A percentile compares a stretch with the other conserved stretches of the same genome.
phyloP scores from a whole-genome alignment of 2,329 filamentous ascomycete genomes.

The Pseudocercospora fijiensis region DNA sequence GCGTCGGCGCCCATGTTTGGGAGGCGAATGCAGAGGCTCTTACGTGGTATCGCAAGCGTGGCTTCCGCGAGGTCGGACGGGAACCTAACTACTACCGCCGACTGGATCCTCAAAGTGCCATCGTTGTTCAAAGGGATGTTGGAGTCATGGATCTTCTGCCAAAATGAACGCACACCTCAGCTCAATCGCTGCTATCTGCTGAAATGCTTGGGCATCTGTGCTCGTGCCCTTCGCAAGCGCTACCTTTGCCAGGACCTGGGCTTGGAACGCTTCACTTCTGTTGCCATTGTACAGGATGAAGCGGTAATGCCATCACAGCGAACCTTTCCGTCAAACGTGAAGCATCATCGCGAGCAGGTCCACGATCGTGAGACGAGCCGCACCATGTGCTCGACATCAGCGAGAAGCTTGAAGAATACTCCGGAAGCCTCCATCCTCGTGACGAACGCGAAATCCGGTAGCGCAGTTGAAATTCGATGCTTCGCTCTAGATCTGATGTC shows the following conservation, averaged over 20 bases:
- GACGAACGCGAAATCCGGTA: not conserved
- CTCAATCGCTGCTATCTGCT: not conserved
- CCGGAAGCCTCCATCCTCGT: not conserved
- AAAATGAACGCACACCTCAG: not conserved
- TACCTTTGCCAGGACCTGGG: not conserved
- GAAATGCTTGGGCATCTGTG: not conserved
- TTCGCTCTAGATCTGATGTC: not conserved
- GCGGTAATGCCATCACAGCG: not conserved
- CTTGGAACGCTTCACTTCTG: not conserved
- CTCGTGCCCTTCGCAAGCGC: not conserved
- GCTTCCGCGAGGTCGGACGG: constrained; percentile 54
- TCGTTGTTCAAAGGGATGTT: constrained; percentile 48
- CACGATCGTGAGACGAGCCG: not conserved
- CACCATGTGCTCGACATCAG: not conserved
- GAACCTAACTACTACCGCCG: constrained; percentile 60
- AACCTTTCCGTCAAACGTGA: not conserved
- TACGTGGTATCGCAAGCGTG: constrained; percentile 60
- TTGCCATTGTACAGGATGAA: not conserved
- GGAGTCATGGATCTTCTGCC: constrained; percentile 32
- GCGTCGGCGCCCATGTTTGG: constrained; percentile 64
- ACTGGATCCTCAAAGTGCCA: constrained; percentile 57
- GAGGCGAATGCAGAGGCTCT: constrained; percentile 60
- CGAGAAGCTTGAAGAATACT: not conserved
- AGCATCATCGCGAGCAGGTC: not conserved
- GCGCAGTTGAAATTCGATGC: not conserved